Percentiles rank a stretch among this genome's conserved stretches.
Conservation (phyloP, 352 stramenopile species). For the Phytopythium sindhum region DNA sequence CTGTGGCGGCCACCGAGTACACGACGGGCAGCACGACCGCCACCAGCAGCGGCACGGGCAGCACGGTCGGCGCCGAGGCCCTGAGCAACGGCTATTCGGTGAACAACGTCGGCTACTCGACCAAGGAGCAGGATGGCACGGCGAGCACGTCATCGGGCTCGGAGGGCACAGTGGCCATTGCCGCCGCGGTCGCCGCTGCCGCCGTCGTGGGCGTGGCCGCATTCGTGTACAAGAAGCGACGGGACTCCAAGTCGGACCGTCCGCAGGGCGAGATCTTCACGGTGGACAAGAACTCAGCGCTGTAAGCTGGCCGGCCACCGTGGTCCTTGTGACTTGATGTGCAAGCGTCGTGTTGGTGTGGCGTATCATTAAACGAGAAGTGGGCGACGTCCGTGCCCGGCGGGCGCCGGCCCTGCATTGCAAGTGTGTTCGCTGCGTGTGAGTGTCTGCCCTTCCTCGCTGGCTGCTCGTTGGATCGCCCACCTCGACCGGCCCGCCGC, state of each 20-base stretch:
- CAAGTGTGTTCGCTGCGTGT: background rate
- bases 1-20: conserved; percentile 16
- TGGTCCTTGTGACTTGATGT: conserved; percentile 13
- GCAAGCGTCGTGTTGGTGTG: conserved; percentile 9
- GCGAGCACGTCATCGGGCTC: background rate
- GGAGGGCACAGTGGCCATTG: conserved; percentile 16
- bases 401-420: background rate
- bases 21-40: conserved; percentile 30
- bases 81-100: conserved; percentile 11
- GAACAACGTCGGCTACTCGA: conserved; percentile 4
- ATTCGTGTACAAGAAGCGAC: conserved; percentile 64
- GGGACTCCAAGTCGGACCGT: conserved; percentile 44
- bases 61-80: conserved; percentile 11
- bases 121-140: conserved; percentile 9
- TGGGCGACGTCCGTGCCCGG: background rate
- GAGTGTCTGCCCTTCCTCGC: background rate
- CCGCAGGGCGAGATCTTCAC: conserved; percentile 70
- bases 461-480: background rate
- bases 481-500: background rate
- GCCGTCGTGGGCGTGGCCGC: conserved; percentile 46
- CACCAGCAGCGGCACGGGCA: conserved; percentile 11
- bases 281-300: conserved; percentile 69
- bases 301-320: conserved; percentile 34
- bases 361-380: conserved; percentile 3
- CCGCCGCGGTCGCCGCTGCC: conserved; percentile 31